A percentile compares a stretch with the other conserved stretches of the same genome.
Conservation (phyloP, 164 flowering plant species). For the Vitis riparia region DNA sequence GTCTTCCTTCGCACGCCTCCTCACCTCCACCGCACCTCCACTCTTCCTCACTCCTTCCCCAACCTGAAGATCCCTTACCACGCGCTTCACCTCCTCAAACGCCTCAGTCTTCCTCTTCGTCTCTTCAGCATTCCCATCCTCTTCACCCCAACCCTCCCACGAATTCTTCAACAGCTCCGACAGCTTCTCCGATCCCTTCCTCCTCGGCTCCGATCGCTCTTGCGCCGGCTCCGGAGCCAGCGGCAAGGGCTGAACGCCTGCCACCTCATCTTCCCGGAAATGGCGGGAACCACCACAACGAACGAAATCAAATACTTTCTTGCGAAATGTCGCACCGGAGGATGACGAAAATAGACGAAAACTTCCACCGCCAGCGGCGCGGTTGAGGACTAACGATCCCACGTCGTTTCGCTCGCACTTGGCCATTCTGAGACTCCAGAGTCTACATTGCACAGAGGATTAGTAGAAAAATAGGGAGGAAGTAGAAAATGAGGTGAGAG, state of each 20-base stretch:
- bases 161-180: constrained; percentile 54
- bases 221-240: background rate
- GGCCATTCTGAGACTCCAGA: constrained; percentile 35
- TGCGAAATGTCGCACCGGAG: constrained; percentile 40
- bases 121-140: constrained; percentile 34
- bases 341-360: constrained; percentile 25
- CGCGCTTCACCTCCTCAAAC: constrained; percentile 58
- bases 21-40: constrained; percentile 40
- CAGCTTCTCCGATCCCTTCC: constrained; percentile 53
- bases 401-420: constrained; percentile 44
- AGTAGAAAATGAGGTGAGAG: too few species aligned
- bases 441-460: constrained; percentile 32
- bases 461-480: background rate
- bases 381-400: constrained; percentile 53
- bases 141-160: constrained; percentile 31
- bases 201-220: background rate
- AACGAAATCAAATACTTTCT: constrained; percentile 32
- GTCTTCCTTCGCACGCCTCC: constrained; percentile 73
- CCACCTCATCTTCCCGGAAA: background rate
- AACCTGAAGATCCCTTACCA: constrained; percentile 40
- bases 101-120: constrained; percentile 54
- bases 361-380: constrained; percentile 12
- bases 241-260: background rate
- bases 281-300: constrained; percentile 36
- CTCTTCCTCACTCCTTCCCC: constrained; percentile 34